These are phyloP conservation scores for Solanum piurae DNA, from an alignment of 257 asterid species.

Conservation along the genomic window DNA sequence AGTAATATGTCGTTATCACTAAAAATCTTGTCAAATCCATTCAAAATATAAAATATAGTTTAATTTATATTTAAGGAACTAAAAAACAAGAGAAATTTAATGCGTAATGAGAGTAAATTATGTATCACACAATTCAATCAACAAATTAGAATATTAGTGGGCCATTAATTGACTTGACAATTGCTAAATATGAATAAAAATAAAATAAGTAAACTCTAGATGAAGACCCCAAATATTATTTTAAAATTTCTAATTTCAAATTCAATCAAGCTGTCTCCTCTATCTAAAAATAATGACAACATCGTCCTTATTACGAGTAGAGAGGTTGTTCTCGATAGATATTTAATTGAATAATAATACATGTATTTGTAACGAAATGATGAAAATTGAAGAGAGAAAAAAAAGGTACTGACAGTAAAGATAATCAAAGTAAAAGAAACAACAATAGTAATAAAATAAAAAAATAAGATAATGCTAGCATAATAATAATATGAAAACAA, in stretches of 20 bases:
- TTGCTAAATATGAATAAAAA: background rate
- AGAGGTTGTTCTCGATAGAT: background rate
- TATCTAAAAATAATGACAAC: background rate
- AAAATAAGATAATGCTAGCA: background rate
- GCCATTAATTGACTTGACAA: background rate
- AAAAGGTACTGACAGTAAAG: fast-evolving
- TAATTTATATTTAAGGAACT: background rate
- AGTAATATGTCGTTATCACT: background rate
- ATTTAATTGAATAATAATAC: background rate
- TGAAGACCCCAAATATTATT: background rate
- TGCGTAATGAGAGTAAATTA: background rate
- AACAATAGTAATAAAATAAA: background rate
- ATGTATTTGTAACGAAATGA: background rate
- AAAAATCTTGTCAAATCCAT: background rate
- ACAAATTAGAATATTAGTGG: background rate
- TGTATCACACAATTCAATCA: background rate
- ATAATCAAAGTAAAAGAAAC: background rate
- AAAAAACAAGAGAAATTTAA: background rate
- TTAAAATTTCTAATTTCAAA: background rate
- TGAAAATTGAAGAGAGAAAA: background rate
- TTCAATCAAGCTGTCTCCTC: background rate
- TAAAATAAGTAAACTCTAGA: background rate
- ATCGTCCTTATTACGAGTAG: background rate
- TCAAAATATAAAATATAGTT: background rate
- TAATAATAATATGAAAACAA: background rate